Percentiles rank a stretch among this genome's conserved stretches.
phyloP scores from a whole-genome alignment of 805 yeast species.

The Teunomyces stri region DNA sequence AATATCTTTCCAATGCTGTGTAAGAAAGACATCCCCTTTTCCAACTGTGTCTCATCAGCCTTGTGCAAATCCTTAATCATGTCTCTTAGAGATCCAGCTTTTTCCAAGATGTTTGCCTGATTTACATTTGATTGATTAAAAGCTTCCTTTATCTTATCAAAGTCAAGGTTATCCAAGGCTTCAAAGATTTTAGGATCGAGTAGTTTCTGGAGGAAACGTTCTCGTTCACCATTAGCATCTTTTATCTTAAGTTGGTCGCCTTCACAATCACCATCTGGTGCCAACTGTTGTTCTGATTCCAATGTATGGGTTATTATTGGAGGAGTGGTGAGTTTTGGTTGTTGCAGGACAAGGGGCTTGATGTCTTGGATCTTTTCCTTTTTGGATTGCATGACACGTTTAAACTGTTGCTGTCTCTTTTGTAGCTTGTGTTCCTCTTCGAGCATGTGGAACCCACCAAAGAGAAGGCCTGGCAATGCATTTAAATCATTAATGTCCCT shows the following conservation, averaged over 20 bases:
- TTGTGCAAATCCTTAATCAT: conserved; percentile 24
- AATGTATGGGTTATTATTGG: neutral
- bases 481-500: conserved; percentile 36
- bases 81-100: conserved; percentile 25
- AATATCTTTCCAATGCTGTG: conserved; percentile 23
- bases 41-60: conserved; percentile 25
- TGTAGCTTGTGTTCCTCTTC: conserved; percentile 32
- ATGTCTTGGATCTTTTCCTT: neutral
- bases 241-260: conserved; percentile 6
- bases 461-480: conserved; percentile 33
- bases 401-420: conserved; percentile 19
- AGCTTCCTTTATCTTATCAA: conserved; percentile 20
- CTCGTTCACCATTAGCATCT: conserved; percentile 5
- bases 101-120: conserved; percentile 22
- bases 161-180: conserved; percentile 26
- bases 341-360: neutral
- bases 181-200: conserved; percentile 27
- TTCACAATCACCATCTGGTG: neutral
- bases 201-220: conserved; percentile 18
- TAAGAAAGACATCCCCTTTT: conserved; percentile 22
- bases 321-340: neutral
- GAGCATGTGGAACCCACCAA: conserved; percentile 35
- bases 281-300: neutral
- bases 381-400: neutral
- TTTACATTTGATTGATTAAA: conserved; percentile 6